A percentile compares a stretch with the other conserved stretches of the same genome.
These are phyloP conservation scores for Venturia pyrina DNA, from an alignment of 2,329 filamentous ascomycete species.

Conservation along the genomic window DNA sequence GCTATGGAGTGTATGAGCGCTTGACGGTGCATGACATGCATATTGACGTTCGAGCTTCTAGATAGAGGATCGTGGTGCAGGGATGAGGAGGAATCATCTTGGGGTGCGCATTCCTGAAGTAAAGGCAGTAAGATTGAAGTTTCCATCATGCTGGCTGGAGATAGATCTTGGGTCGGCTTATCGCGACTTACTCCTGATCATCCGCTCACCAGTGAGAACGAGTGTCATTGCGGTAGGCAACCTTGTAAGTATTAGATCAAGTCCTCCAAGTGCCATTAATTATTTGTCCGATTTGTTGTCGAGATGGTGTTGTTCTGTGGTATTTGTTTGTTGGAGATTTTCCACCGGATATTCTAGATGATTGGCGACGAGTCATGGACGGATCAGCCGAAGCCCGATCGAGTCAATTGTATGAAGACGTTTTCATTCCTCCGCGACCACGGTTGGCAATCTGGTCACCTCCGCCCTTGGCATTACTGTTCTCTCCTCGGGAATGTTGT, in stretches of 20 bases:
- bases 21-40: not conserved
- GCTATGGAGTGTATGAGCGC: not conserved
- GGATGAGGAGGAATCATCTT: not conserved
- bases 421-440: not conserved
- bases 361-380: not conserved
- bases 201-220: not conserved
- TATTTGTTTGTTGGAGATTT: not conserved
- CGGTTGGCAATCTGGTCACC: not conserved
- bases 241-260: too few relatives aligned
- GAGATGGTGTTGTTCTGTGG: not conserved
- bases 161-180: not conserved
- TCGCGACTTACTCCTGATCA: not conserved
- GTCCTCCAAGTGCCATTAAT: too few relatives aligned
- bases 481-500: not conserved
- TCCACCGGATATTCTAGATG: too few relatives aligned
- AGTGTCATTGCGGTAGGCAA: not conserved
- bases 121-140: too few relatives aligned
- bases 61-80: not conserved
- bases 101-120: not conserved
- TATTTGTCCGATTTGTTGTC: not conserved
- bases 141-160: not conserved
- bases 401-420: not conserved
- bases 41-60: not conserved
- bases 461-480: not conserved
- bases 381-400: not conserved